phyloP scores from a whole-genome alignment of 225 moss, liverwort and hornwort genomes.

The Physcomitrellopsis africana region DNA sequence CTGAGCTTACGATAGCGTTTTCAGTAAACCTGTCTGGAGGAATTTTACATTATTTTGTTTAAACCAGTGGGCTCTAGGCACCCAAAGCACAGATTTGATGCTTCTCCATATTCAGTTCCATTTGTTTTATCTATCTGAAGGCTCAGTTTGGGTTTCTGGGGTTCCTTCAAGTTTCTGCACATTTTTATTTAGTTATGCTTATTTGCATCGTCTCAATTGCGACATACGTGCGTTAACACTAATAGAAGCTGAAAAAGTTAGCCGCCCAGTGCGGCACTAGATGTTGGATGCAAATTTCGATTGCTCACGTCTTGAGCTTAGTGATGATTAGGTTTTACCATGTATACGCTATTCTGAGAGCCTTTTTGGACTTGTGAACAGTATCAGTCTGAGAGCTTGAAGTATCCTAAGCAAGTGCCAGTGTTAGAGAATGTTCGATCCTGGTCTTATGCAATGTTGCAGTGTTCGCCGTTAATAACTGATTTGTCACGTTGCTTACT shows the following conservation, averaged over 20 bases:
- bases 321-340: constrained; percentile 34
- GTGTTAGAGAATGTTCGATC: background rate
- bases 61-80: too few species aligned
- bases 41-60: too few species aligned
- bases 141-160: too few species aligned
- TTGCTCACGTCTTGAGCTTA: constrained; percentile 22
- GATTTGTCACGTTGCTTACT: background rate
- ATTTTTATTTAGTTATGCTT: too few species aligned
- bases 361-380: constrained; percentile 30
- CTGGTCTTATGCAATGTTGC: background rate
- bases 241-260: background rate
- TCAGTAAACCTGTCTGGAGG: too few species aligned
- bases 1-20: too few species aligned
- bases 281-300: background rate
- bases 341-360: constrained; percentile 47
- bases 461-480: background rate
- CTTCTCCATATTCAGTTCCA: too few species aligned
- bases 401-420: background rate
- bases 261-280: background rate
- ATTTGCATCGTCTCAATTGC: background rate
- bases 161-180: too few species aligned
- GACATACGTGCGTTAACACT: background rate
- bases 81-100: too few species aligned
- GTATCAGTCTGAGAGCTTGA: constrained; percentile 31
- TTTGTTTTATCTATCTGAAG: too few species aligned